Evolutionary conservation across 1,284 basidiomycete genomes (phyloP), one percentile per base, ranked within the genome.

Genomic region (Ceratobasidium papillatum): DNA sequence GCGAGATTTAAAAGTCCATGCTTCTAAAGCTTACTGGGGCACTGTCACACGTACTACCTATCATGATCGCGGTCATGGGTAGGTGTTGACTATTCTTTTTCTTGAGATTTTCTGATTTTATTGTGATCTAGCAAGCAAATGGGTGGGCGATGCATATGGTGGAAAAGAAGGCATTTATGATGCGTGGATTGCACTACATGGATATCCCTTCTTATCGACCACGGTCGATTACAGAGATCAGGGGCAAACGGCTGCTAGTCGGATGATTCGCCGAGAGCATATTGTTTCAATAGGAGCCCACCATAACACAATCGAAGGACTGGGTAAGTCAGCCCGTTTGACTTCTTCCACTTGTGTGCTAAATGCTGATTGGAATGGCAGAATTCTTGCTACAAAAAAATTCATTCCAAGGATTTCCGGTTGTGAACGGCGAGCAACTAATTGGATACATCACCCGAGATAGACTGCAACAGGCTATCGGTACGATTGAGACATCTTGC

Each of bases 161-260:
- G 89, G 88, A 3, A 87, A 87, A 77, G 89, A 91, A 78, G 91
- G 91, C n/a, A 91, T 92, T 56, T 92, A 92, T 78, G 82, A 88
- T 43, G 86, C 86, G n/a, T 91, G 90, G 90, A 91, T 91, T 75
- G 87, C 89, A 9, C 86, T 91, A 85, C 85, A 75, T 38, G 76
- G 76, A 43, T 93, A 93, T 79, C 90, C 91, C 0, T 93, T 91
- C 89, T 83, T 93, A 3, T 88, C 90, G n/a, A 87, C 89, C 38
- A 84, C 86, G 38, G 58, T 51, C 9, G 88, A 91, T 75, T 91
- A 89, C 80, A 87, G 88, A 49, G 90, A 91, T 78, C 83, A 85
- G 54, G 89, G 89, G 11, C 86, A 90, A 77, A 88, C 86, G 2
- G 91, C 88, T 0, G 86, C 85, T 19, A 84, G 86, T 68, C 82